Percentiles rank a stretch among this genome's conserved stretches.
phyloP scores from a whole-genome alignment of 371 early-diverging fungal species.

The Lichtheimia ramosa region DNA sequence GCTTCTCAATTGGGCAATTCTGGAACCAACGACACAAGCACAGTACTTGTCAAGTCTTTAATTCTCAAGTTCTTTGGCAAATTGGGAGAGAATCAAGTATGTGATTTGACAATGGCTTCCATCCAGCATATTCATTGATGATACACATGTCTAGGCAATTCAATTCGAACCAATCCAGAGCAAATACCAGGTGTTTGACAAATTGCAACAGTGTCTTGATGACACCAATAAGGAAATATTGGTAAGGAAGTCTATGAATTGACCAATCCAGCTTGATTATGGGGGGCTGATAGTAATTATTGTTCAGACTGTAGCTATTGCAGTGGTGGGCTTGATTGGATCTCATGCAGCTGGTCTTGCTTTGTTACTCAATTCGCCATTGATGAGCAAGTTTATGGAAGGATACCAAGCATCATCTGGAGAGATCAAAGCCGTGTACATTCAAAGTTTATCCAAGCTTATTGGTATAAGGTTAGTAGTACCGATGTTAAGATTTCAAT shows the following conservation, averaged over 20 bases:
- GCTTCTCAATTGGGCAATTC: constrained; percentile 24
- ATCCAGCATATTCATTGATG: neutral
- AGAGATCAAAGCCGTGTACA: constrained; percentile 29
- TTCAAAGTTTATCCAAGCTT: constrained; percentile 45
- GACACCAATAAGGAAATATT: constrained; percentile 27
- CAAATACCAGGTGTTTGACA: constrained; percentile 28
- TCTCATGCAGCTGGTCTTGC: constrained; percentile 29
- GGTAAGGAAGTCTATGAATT: constrained; percentile 20
- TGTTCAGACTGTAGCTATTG: constrained; percentile 33
- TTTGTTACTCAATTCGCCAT: constrained; percentile 13
- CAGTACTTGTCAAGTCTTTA: constrained; percentile 36
- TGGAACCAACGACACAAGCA: constrained; percentile 28
- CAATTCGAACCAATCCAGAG: constrained; percentile 25
- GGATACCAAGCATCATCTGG: constrained; percentile 27
- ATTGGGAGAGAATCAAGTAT: constrained; percentile 30
- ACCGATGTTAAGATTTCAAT: neutral
- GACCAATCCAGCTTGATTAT: no score
- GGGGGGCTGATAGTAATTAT: no score
- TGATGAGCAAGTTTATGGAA: constrained; percentile 20
- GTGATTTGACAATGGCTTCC: neutral
- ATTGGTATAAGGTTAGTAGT: constrained; percentile 37
- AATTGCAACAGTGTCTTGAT: constrained; percentile 24
- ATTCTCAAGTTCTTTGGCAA: constrained; percentile 46
- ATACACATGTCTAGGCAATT: constrained; percentile 18
- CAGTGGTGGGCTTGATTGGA: constrained; percentile 42